phyloP scores from a whole-genome alignment of 257 asterid genomes.

The Petunia axillaris region DNA sequence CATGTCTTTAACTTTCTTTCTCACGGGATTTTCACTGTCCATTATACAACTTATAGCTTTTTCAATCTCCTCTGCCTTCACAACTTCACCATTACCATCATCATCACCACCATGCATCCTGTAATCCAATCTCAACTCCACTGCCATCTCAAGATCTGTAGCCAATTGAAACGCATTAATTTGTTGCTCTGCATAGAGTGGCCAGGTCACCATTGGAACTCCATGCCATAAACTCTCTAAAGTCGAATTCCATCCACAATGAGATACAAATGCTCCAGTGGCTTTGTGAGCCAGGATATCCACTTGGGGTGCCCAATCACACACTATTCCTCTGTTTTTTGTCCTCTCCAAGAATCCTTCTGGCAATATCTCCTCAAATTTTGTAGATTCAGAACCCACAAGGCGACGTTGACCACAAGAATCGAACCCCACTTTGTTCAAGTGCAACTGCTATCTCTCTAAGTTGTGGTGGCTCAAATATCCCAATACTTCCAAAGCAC shows the following conservation, averaged over 20 bases:
- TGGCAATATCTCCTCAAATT: background rate
- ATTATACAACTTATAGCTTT: conserved; percentile 3
- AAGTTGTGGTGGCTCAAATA: conserved; percentile 27
- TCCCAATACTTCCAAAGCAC: conserved; percentile 23
- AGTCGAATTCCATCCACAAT: conserved; percentile 29
- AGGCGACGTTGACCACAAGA: conserved; percentile 23
- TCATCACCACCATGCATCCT: background rate
- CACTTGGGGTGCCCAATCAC: conserved; percentile 29
- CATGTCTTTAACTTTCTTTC: conserved; percentile 12
- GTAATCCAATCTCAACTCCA: conserved; percentile 17
- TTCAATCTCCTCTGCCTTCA: conserved; percentile 27
- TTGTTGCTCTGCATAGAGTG: conserved; percentile 28
- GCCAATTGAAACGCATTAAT: conserved; percentile 22
- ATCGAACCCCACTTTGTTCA: conserved; percentile 20
- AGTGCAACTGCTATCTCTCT: conserved; percentile 13
- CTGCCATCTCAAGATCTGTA: conserved; percentile 17
- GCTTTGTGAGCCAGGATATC: conserved; percentile 20
- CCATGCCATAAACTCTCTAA: conserved; percentile 19
- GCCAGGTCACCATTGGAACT: conserved; percentile 27
- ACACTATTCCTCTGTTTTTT: conserved; percentile 6
- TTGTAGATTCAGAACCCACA: background rate
- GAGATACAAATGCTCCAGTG: conserved; percentile 15
- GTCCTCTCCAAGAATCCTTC: conserved; percentile 23
- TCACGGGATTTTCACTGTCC: conserved; percentile 7
- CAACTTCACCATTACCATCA: background rate